Conservation (phyloP, 495 filamentous ascomycete species). For the Penicillium turbatum region DNA sequence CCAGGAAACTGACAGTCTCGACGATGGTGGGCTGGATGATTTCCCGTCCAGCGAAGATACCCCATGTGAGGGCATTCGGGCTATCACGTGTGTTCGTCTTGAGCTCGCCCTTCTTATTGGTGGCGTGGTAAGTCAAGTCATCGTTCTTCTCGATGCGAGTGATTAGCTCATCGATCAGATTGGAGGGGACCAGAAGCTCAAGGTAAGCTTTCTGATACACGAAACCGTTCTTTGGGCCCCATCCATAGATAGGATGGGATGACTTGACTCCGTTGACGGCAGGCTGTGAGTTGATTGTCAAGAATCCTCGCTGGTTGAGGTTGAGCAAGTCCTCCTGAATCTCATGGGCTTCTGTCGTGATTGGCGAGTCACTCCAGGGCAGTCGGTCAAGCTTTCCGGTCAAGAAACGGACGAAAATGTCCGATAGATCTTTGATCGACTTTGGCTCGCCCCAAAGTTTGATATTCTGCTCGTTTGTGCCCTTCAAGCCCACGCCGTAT, state of each 20-base stretch:
- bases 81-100: conserved; percentile 79
- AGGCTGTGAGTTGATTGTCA: conserved; percentile 98
- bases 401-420: conserved; percentile 80
- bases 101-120: conserved; percentile 73
- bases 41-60: conserved; percentile 97
- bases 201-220: conserved; percentile 99
- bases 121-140: conserved; percentile 88
- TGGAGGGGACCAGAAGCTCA: conserved; percentile 79
- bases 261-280: conserved; percentile 91
- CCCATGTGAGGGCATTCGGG: conserved; percentile 98
- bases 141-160: conserved; percentile 71
- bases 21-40: conserved; percentile 99
- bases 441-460: conserved; percentile 90
- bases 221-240: conserved; percentile 92
- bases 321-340: conserved; percentile 73
- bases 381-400: conserved; percentile 73
- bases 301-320: conserved; percentile 78
- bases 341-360: conserved; percentile 71
- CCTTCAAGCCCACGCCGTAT: conserved; percentile 91
- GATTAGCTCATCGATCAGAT: conserved; percentile 72
- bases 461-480: conserved; percentile 95
- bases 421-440: conserved; percentile 71
- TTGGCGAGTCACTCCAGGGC: conserved; percentile 91
- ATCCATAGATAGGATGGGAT: conserved; percentile 80
- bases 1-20: conserved; percentile 94